phyloP scores from a whole-genome alignment of 345 rosid genomes.

The Eucalyptus cloeziana region DNA sequence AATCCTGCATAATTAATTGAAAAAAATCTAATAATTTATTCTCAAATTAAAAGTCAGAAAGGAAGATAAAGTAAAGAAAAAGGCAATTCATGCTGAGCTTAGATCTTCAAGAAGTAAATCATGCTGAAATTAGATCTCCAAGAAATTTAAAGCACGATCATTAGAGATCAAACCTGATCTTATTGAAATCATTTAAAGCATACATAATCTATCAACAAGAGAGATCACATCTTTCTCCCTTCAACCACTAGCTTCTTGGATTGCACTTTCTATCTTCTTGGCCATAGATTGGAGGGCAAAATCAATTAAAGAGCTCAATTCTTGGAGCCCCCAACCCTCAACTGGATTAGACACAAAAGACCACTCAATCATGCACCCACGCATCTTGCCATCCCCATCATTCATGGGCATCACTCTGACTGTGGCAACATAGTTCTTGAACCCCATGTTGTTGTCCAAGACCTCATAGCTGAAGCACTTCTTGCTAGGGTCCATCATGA shows the following conservation, averaged over 20 bases:
- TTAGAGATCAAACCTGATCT: not conserved
- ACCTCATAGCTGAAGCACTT: too few relatives aligned
- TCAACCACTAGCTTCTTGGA: not conserved
- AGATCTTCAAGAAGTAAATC: not conserved
- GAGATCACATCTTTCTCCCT: not conserved
- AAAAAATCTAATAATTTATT: too few relatives aligned
- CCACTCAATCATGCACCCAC: too few relatives aligned
- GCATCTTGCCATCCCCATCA: too few relatives aligned
- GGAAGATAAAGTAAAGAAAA: not conserved
- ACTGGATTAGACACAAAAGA: too few relatives aligned
- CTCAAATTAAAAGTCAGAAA: not conserved
- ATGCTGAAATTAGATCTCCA: not conserved
- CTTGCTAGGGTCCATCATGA: too few relatives aligned
- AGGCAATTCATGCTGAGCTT: not conserved
- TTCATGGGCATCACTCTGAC: too few relatives aligned
- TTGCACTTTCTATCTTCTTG: constrained; percentile 20
- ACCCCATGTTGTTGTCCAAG: too few relatives aligned
- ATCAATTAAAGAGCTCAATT: not conserved
- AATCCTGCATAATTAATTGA: too few relatives aligned
- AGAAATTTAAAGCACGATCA: too few relatives aligned
- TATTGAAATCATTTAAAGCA: not conserved
- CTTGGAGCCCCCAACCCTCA: too few relatives aligned
- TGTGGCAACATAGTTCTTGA: too few relatives aligned
- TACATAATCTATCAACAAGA: not conserved
- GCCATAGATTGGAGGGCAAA: constrained; percentile 26